Percentiles rank a stretch among this genome's conserved stretches.
Evolutionary conservation across 78 protist genomes (phyloP).

Genomic region (Pigoraptor vietnamica): DNA sequence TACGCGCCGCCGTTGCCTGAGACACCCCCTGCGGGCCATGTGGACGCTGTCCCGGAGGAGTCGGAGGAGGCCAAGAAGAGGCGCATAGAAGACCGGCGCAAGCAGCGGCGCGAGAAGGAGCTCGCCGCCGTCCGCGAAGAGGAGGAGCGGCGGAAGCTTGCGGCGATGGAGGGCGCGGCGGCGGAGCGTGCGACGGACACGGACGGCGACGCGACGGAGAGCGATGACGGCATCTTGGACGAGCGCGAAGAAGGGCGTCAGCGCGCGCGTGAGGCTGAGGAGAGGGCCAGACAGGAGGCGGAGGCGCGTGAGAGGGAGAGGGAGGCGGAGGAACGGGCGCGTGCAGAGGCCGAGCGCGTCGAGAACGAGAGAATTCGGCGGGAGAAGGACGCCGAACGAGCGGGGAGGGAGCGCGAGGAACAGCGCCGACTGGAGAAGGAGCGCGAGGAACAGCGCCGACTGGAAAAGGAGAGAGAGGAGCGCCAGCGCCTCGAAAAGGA

Average conservation of each 20-base stretch:
- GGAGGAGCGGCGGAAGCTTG: neutral
- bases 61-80: neutral
- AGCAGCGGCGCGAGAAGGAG: neutral
- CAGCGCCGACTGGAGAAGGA: neutral
- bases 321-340: neutral
- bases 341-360: neutral
- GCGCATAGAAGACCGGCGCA: neutral
- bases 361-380: neutral
- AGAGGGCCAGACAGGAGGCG: neutral
- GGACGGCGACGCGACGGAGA: no score
- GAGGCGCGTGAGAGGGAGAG: neutral
- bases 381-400: neutral
- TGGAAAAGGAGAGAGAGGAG: neutral
- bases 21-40: neutral
- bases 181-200: no score
- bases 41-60: no score
- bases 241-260: no score
- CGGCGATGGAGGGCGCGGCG: no score
- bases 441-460: neutral
- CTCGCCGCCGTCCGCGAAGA: neutral
- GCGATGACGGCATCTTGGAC: no score
- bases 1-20: neutral
- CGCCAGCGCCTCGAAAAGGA: neutral
- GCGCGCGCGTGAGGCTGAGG: neutral
- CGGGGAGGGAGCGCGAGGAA: neutral